Evolutionary conservation across 306 rosid species (phyloP), one percentile per base, ranked within the genome.

Genomic region (Gillenia trifoliata): DNA sequence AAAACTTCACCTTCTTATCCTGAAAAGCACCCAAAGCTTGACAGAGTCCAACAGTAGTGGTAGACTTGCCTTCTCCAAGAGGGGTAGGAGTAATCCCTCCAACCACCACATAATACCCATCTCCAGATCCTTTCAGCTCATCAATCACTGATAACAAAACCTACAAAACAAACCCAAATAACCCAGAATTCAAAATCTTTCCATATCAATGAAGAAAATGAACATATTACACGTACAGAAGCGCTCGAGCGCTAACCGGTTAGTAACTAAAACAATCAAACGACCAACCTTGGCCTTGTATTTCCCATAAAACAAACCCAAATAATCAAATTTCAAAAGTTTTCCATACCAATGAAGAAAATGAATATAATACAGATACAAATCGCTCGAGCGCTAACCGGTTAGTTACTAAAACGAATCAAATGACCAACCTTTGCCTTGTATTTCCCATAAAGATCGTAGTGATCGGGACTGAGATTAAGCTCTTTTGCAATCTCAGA

Each of bases 21-120:
- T 92, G 99, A 81, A 86, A 94, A 85, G 99, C 95, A 72, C 99
- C 99, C 74, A 94, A 81, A 81, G 99, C 99, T 90, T 94, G 99
- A 78, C 99, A 94, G 55, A 94, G 97, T 29, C 99, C 99, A 62
- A 94, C 96, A 41, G 96, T 90, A n/a, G 99, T 92, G 26, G 99
- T 94, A 77, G 99, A 94, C 83, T 94, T 94, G 63, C 97, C 99
- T 88, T 94, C 99, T 74, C 96, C 97, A 15, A 92, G 99, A 73
- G 99, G 95, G 4, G 99, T 94, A 52, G 99, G 99, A 70, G 99
- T 94, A 74, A 94, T 94, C 64, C 97, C 99, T 72, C 93, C 99
- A 76, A 94, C 98, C 79, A 94, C 98, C 82, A 94, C 97, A 83
- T 94, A 94, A 64, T 88, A 92, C 26, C 98, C 98, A 81, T 90